Evolutionary conservation across 2,329 filamentous ascomycete species (phyloP), one percentile per base, ranked within the genome.

Genomic region (Colletotrichum destructivum): DNA sequence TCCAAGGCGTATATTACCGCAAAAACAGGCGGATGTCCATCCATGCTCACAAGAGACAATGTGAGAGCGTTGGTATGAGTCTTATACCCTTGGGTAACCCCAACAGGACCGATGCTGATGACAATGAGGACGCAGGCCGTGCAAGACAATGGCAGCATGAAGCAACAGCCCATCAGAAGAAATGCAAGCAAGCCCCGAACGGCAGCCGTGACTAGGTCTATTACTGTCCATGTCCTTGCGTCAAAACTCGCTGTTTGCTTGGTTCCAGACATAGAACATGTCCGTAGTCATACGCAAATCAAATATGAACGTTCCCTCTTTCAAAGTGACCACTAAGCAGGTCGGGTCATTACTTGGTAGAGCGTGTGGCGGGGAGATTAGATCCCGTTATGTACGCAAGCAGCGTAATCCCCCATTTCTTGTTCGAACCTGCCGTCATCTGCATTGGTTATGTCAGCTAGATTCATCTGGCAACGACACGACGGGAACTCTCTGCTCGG

Each of bases 1-100:
- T 56, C 3, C 18, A 56, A 4, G 54, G 54, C 16, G 35, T 56
- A 18, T 56, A 56, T 40, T 56, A 56, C 54, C 35, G 54, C 16
- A n/a, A 56, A 16, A 15, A 35, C 26, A 31, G 31, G 23, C 15
- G 11, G 51, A 26, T 23, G 12, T 54, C 51, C 5, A 23, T 54
- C 51, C 2, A 13, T 18, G 12, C 38, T 12, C 4, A 35, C 18
- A 56, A n/a, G 35, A 11, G 16, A 40, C 18, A 56, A 16, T 56
- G 54, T 18, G 35, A 40, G 35, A 56, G 35, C 35, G 54, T 21
- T 18, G 2, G 54, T 56, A 56, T 38, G 35, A 18, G 8, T 56
- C 11, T 40, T 56, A 11, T 40, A 12, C 9, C 31, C 31, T 56
- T 56, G 2, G 5, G 1, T 11, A 42, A 8, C 35, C 11, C 21